Conservation (phyloP, 208 protist species). For the Leishmania martiniquensis region DNA sequence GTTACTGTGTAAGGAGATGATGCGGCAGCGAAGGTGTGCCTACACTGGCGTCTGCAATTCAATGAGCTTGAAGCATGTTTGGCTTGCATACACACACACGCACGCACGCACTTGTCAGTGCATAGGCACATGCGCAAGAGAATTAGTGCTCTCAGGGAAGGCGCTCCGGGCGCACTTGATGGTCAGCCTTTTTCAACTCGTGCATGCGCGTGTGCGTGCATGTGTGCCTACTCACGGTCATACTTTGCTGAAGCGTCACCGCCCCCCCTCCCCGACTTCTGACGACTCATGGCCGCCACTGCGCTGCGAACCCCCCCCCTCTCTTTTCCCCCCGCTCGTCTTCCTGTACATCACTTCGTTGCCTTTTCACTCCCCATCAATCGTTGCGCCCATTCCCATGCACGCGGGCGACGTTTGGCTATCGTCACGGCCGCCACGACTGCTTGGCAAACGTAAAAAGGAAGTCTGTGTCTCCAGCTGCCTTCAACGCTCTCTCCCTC, state of each 20-base stretch:
- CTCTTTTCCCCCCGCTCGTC: neutral
- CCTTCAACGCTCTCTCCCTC: neutral
- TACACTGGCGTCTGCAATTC: neutral
- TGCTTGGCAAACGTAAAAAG: neutral
- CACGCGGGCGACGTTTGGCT: neutral
- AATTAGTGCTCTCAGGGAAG: no score
- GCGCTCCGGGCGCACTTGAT: neutral
- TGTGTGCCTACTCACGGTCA: neutral
- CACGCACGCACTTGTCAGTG: neutral
- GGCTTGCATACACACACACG: neutral
- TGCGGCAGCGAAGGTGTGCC: neutral
- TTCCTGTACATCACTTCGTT: neutral
- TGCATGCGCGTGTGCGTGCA: neutral
- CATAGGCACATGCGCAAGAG: no score
- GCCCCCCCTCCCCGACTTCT: neutral
- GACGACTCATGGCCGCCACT: neutral
- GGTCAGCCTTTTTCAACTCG: neutral
- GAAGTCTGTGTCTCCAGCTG: neutral
- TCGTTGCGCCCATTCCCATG: neutral
- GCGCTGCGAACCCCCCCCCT: neutral
- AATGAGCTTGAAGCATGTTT: neutral
- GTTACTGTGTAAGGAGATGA: neutral
- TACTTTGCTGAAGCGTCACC: neutral
- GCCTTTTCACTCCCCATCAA: neutral
- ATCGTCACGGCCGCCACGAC: neutral